Base-by-base conservation (phyloP, 2,329 filamentous ascomycete genomes). In the Parafenestella ontariensis region DNA sequence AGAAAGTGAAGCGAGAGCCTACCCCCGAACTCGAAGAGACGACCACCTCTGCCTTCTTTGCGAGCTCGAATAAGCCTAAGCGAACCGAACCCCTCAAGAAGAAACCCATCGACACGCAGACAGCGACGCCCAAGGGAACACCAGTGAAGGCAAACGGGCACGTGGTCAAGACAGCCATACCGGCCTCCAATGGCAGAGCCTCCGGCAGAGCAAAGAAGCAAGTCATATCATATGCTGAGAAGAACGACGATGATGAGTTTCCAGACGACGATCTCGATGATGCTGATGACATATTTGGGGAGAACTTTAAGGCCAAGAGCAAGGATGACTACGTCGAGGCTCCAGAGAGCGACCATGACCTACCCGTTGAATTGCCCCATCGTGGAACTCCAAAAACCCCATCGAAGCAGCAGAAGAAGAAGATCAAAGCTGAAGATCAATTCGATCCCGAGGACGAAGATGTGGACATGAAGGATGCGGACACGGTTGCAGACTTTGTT, bases 231-330 rank as follows among this genome's bases (percentile, higher is more conserved):
- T 71, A 74, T 52, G 57, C 68, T 59, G 60, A 89, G 61, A 85
- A 91, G 18, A 89, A 90, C 48, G 88, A 87, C 29, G 82, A 84
- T 6, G 86, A 91, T 17, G 69, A 74, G 23, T 75, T 74, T 59
- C 65, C 71, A 5, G 73, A 79, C 39, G 70, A 78, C 45, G 77
- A 79, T 43, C 70, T 76, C 40, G 88, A 85, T 40, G 82, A 77
- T 3, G 89, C 85, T n/a, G 89, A 92, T 61, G 93, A 96, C 65
- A 92, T 96, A 18, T 93, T 93, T 74, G 89, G 88, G 13, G 88
- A 89, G 3, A 87, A 91, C 60, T 84, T 83, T 29, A 89, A 87
- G 70, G 84, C 83, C 43, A 79, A 84, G 40, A 86, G 83, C 52
- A 91, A 85, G 54, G 82, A 82, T 40, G 89, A 88, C 42, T 91